Base-by-base conservation (phyloP, 495 filamentous ascomycete genomes). In the Neurospora sp. region DNA sequence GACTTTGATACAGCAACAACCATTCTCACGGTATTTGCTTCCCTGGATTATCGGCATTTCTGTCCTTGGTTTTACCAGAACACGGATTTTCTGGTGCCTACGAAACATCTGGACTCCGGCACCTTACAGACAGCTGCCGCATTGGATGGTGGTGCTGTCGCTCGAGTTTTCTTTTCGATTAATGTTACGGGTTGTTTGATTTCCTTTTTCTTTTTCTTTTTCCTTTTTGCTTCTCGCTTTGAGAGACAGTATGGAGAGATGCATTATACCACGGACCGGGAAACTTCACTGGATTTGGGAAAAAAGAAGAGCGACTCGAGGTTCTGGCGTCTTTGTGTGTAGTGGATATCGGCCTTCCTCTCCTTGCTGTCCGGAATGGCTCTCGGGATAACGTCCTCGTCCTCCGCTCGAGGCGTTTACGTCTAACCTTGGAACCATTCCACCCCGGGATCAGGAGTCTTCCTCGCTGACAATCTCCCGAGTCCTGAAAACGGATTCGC, bases 311-410 rank as follows among this genome's bases (percentile, higher is more conserved):
- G 69, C 70, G 76, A 72, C 61, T 68, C 38, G 40, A 66, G 69
- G 66, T 74, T 70, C 41, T 48, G 53, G 46, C 71, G 46, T 40
- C 71, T 73, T 73, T 71, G 71, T 68, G 75, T 69, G 59, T 72
- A 20, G 38, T 74, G 75, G 46, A 42, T 70, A 46, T 42, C 72
- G 69, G 74, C 75, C 68, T 35, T 72, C 70, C 71, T 74, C 42
- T 69, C 77, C 69, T 81, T 78, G 75, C 79, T 81, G 77, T 81
- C 78, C 75, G 79, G 78, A 77, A 69, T 72, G 73, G 69, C 72
- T 74, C 35, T 69, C 70, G 66, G 72, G 73, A 78, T 35, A 53
- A 48, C 53, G 38, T 74, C 68, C 27, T 66, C 53, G 53, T 18
- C 53, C 53, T 69, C 27, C 20, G 53, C 53, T 40, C 72, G 14